Conservation (phyloP, 2,329 filamentous ascomycete species). For the Calonectria fujianensis region DNA sequence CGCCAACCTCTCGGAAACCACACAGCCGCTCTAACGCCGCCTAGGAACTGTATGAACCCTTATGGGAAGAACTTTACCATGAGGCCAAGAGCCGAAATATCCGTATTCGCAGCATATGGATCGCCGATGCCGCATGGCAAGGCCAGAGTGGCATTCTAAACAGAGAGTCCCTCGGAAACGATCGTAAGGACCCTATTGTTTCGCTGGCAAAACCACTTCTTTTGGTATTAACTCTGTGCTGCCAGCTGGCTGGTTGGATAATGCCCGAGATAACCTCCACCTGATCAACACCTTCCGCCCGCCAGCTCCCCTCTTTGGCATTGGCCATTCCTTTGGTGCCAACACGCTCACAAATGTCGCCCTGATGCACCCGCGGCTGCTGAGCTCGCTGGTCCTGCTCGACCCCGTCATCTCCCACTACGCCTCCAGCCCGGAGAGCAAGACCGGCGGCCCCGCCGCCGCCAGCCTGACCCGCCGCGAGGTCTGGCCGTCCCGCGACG, state of each 20-base stretch:
- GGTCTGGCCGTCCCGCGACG: constrained; percentile 84
- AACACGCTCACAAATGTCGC: constrained; percentile 82
- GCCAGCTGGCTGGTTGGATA: constrained; percentile 83
- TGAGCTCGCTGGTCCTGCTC: constrained; percentile 85
- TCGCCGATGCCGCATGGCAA: constrained; percentile 91
- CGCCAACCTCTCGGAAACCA: background rate
- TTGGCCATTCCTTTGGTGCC: constrained; percentile 94
- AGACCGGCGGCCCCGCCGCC: constrained; percentile 66
- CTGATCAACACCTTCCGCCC: constrained; percentile 89
- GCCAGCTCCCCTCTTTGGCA: constrained; percentile 86
- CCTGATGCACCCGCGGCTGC: constrained; percentile 86
- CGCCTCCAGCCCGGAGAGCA: constrained; percentile 61
- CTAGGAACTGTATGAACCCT: constrained; percentile 91
- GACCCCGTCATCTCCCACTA: constrained; percentile 84
- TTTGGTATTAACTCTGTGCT: constrained; percentile 22
- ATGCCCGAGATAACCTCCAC: constrained; percentile 88
- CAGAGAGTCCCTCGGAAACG: constrained; percentile 84
- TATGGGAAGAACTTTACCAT: constrained; percentile 88
- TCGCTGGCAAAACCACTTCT: background rate
- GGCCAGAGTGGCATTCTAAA: constrained; percentile 87
- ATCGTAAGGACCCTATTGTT: constrained; percentile 75
- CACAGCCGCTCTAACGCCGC: background rate
- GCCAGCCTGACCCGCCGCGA: constrained; percentile 85
- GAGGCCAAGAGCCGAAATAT: constrained; percentile 76
- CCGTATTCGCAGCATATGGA: constrained; percentile 88